Evolutionary conservation across 768 basidiomycete species (phyloP).

Genomic region (Candolleomyces aberdarensis): DNA sequence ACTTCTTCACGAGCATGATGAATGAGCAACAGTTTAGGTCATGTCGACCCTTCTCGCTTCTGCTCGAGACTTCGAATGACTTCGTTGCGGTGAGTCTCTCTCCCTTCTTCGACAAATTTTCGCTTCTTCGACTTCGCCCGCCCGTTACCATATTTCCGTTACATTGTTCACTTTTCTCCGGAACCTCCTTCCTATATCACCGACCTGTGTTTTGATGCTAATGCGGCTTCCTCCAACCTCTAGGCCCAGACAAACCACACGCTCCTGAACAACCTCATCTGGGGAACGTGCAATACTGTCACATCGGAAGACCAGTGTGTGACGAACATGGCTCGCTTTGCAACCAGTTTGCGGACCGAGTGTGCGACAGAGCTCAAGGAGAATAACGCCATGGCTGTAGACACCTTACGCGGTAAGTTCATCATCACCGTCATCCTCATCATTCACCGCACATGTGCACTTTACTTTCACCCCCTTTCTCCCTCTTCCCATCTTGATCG

Average conservation of each 20-base stretch:
- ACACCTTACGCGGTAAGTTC: constrained; percentile 53
- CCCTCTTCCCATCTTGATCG: no score
- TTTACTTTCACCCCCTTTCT: no score
- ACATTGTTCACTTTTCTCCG: background rate
- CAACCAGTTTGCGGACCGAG: constrained; percentile 38
- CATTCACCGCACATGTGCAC: no score
- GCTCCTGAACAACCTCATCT: constrained; percentile 63
- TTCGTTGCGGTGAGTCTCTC: constrained; percentile 51
- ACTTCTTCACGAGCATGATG: constrained; percentile 79
- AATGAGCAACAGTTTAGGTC: constrained; percentile 52
- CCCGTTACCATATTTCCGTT: background rate
- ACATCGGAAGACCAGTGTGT: constrained; percentile 47
- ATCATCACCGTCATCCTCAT: background rate
- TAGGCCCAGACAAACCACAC: constrained; percentile 66
- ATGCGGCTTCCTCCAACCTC: background rate
- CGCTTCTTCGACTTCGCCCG: background rate
- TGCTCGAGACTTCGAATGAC: constrained; percentile 49
- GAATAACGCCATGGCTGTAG: constrained; percentile 47
- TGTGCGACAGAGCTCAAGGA: constrained; percentile 58
- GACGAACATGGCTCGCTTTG: constrained; percentile 68
- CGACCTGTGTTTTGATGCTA: background rate
- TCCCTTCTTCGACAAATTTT: background rate
- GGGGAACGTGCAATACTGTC: constrained; percentile 78
- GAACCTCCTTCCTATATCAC: background rate
- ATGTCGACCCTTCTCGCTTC: constrained; percentile 75